Conservation (phyloP, 2,329 filamentous ascomycete genomes). For the Lachnum nothofagi region DNA sequence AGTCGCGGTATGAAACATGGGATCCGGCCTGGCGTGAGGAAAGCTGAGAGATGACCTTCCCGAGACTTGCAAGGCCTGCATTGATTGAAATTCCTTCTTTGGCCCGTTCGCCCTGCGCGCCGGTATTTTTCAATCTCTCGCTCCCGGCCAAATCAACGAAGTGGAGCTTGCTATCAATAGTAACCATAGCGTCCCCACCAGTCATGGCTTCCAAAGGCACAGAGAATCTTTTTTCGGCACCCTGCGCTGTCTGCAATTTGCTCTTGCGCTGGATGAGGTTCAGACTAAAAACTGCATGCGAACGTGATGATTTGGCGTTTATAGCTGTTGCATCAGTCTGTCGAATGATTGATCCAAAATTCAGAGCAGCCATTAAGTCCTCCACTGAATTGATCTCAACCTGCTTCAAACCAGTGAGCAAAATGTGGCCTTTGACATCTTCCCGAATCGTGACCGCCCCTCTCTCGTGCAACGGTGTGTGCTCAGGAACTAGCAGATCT, state of each 20-base stretch:
- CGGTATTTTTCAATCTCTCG: slow-evolving; percentile 94
- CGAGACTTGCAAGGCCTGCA: slow-evolving; percentile 84
- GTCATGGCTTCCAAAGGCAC: slow-evolving; percentile 77
- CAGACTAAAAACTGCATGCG: slow-evolving; percentile 93
- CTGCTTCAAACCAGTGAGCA: slow-evolving; percentile 84
- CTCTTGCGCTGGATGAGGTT: slow-evolving; percentile 84
- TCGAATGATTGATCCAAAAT: slow-evolving; percentile 87
- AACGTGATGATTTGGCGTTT: slow-evolving; percentile 95
- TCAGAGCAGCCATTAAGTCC: slow-evolving; percentile 81
- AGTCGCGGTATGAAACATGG: slow-evolving; percentile 96
- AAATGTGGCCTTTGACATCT: slow-evolving; percentile 88
- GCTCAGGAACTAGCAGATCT: slow-evolving; percentile 79
- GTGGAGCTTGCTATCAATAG: slow-evolving; percentile 95
- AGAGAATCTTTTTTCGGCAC: slow-evolving; percentile 77
- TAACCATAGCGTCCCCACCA: slow-evolving; percentile 65
- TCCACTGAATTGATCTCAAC: slow-evolving; percentile 86
- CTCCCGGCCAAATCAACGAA: slow-evolving; percentile 97
- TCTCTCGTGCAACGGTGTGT: slow-evolving; percentile 64
- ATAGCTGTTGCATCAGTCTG: slow-evolving; percentile 97
- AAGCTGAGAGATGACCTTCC: slow-evolving; percentile 96
- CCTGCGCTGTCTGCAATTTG: slow-evolving; percentile 47
- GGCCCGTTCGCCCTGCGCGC: slow-evolving; percentile 87
- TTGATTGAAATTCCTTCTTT: slow-evolving; percentile 98
- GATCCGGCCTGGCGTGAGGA: slow-evolving; percentile 82
- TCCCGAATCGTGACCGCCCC: slow-evolving; percentile 84